These are phyloP conservation scores for Sporothrix dimorphospora DNA, from an alignment of 2,329 filamentous ascomycete species.

Conservation along the genomic window DNA sequence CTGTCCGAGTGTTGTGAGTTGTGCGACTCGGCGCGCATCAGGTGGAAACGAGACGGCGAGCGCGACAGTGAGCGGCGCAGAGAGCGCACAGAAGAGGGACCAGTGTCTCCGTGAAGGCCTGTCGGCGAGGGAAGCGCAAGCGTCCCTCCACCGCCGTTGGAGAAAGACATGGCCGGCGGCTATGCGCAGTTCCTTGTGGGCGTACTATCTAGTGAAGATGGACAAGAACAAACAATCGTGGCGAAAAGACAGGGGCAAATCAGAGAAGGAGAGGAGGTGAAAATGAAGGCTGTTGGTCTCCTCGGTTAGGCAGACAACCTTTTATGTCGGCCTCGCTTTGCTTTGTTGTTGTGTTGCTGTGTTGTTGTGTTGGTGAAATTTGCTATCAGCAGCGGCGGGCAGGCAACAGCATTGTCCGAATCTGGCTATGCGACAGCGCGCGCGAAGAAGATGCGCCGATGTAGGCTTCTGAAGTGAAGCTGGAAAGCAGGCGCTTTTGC, in stretches of 20 bases:
- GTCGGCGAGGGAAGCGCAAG: constrained; percentile 87
- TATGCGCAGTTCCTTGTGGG: neutral
- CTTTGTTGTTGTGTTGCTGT: neutral
- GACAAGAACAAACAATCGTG: neutral
- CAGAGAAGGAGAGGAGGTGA: neutral
- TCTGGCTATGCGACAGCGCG: neutral
- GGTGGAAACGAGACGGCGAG: constrained; percentile 87
- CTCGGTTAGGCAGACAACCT: constrained; percentile 7
- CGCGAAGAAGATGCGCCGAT: neutral
- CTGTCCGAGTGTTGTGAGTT: constrained; percentile 52
- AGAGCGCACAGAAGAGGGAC: constrained; percentile 74
- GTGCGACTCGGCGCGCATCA: constrained; percentile 56
- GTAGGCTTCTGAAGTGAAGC: neutral
- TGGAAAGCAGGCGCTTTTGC: neutral
- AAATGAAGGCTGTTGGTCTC: neutral
- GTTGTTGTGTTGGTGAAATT: constrained; percentile 12
- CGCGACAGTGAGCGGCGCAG: constrained; percentile 85
- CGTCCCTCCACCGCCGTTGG: constrained; percentile 69
- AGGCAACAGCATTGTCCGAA: constrained; percentile 29
- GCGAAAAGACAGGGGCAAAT: neutral
- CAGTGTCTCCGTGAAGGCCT: constrained; percentile 78
- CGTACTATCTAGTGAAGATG: neutral
- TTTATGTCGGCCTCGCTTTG: neutral
- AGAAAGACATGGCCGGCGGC: constrained; percentile 56
- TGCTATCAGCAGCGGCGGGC: constrained; percentile 14